A percentile compares a stretch with the other conserved stretches of the same genome.
phyloP scores from a whole-genome alignment of 2,329 filamentous ascomycete species.

The Fragosphaeria purpurea region DNA sequence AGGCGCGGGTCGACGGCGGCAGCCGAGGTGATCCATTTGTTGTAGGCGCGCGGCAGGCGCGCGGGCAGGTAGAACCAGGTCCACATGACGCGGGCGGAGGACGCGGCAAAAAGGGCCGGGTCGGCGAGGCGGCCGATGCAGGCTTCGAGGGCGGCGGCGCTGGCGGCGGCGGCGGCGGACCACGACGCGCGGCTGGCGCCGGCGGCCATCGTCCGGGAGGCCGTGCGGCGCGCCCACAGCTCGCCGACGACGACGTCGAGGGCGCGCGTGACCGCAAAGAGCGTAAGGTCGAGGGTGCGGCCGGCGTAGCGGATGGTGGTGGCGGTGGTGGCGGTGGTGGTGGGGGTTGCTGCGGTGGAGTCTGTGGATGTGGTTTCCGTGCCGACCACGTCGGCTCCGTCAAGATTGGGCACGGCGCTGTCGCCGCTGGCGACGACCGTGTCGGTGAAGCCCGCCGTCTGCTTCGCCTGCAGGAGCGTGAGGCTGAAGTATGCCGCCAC shows the following conservation, averaged over 20 bases:
- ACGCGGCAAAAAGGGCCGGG: slow-evolving; percentile 59
- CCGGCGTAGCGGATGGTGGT: slow-evolving; percentile 39
- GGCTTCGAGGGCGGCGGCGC: too few relatives aligned
- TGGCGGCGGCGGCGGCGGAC: too few relatives aligned
- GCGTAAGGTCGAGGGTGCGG: slow-evolving; percentile 68
- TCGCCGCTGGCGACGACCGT: slow-evolving; percentile 19
- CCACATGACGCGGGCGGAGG: slow-evolving; percentile 75
- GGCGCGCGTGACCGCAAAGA: slow-evolving; percentile 67
- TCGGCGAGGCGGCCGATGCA: slow-evolving; percentile 43
- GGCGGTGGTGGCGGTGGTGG: not conserved
- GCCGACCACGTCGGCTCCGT: not conserved
- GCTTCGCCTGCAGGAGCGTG: slow-evolving; percentile 46
- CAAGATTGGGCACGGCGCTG: not conserved
- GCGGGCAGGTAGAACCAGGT: slow-evolving; percentile 72
- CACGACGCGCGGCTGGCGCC: too few relatives aligned
- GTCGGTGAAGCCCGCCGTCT: slow-evolving; percentile 33
- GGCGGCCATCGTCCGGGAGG: slow-evolving; percentile 31
- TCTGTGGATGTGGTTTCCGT: not conserved
- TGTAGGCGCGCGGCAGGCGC: slow-evolving; percentile 62
- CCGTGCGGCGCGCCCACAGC: slow-evolving; percentile 47
- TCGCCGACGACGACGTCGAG: slow-evolving; percentile 60
- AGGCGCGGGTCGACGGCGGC: slow-evolving; percentile 67
- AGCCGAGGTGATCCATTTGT: slow-evolving; percentile 70
- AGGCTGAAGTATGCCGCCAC: slow-evolving; percentile 48
- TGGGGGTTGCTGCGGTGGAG: not conserved